Base-by-base conservation (phyloP, 306 rosid species). In the Acacia crassicarpa region DNA sequence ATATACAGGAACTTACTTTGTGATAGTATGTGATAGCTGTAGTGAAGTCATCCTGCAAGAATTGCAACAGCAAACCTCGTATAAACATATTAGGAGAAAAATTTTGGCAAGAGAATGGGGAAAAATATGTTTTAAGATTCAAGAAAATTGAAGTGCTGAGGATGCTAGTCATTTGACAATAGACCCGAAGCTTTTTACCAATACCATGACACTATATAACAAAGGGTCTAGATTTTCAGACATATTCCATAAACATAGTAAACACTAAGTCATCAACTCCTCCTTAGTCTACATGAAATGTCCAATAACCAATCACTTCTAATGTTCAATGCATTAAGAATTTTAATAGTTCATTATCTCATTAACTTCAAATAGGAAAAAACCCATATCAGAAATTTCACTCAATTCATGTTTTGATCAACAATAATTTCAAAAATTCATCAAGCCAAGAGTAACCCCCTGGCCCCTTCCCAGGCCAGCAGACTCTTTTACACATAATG, bases 21-120 rank as follows among this genome's bases (percentile, higher is more conserved):
- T 93, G 99, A 86, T 92, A 95, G 85, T 84, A 88, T 19, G 92
- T 81, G 68, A 91, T 92, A 61, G 99, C 96, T 45, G 94, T 84
- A 19, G 87, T 80, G 83, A 83, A 93, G 72, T 95, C 89, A 78
- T 95, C 96, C 99, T 95, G 91, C 88, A 87, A 17, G 73, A 68
- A 74, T 78, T 56, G 58, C 62, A 68, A 77, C 83, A 58, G 15
- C 71, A 77, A 16, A 63, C 33, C 82, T 66, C 66, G 25, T 72
- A 45, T 48, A 53, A 65, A 30, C 35, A 51, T 15, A 62, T 61
- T 40, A 9, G 46, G 72, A 77, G 65, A 43, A 76, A 33, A 67
- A 17, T 30, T 81, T 43, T 27, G 9, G 13, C 8, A 54, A 62
- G 54, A 68, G 72, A 74, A 32, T 54, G 35, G 46, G 44, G 67